Base-by-base conservation (phyloP, 495 filamentous ascomycete genomes). In the Emericellopsis terricola region DNA sequence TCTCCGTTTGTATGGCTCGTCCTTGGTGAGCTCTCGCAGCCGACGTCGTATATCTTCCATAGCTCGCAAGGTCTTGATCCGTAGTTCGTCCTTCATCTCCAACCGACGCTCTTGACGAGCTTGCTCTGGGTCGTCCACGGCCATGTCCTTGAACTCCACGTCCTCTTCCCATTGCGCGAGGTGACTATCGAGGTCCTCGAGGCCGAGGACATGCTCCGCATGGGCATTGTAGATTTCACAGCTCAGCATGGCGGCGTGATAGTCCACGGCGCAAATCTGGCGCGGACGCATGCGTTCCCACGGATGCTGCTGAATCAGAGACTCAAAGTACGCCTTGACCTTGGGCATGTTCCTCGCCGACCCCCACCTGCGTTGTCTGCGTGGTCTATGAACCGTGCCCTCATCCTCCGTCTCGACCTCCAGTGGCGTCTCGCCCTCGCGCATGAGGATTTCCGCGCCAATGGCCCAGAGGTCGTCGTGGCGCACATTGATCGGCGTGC, bases 21-120 rank as follows among this genome's bases (percentile, higher is more conserved):
- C 71, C 21, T 60, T 57, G 43, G 84, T 57, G 6, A 78, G 41
- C 19, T 65, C 55, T 45, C 81, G 76, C 55, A 91, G 70, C 6
- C 71, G 60, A 0, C 55, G 47, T 20, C 69, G 65, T 36, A 91
- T 64, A 18, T 68, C 62, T 29, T 29, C 34, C 34, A 58, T 52
- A 10, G 38, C 45, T 1, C 8, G 39, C 24, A 52, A 42, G 8
- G 56, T 46, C 16, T 31, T 41, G 0, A 31, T 5, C 10, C 55
- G 43, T 1, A 60, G n/a, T 56, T 43, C 29, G 49, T 47, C 13
- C 38, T 44, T 11, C 33, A 24, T 4, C 39, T 28, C 10, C 37
- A 38, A 38, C 38, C 30, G 20, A 17, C 10, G 1, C 26, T 39
- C 37, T 38, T 32, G 27, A 40, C 43, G 9, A 15, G n/a, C 14